phyloP scores from a whole-genome alignment of 2,329 filamentous ascomycete species.

The Hypoxylon sp. region DNA sequence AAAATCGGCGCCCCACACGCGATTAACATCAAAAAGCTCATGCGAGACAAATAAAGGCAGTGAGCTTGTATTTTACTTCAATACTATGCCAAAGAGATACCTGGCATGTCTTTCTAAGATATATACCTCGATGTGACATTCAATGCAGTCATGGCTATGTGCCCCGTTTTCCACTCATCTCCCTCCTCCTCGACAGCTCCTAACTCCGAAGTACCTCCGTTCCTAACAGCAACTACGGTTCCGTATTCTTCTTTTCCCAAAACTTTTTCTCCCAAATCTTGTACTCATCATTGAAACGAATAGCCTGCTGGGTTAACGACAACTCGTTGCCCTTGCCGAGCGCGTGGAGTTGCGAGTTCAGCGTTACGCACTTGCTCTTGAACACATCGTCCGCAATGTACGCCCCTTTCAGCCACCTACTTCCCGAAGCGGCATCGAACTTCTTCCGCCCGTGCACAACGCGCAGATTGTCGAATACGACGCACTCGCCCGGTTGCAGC shows the following conservation, averaged over 20 bases:
- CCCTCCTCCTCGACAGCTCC: too few relatives aligned
- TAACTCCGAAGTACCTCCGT: too few relatives aligned
- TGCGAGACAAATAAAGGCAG: too few relatives aligned
- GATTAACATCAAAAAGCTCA: too few relatives aligned
- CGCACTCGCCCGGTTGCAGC: slow-evolving; percentile 86
- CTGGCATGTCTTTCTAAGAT: too few relatives aligned
- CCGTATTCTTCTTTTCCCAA: not conserved
- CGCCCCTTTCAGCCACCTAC: slow-evolving; percentile 86
- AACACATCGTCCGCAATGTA: slow-evolving; percentile 74
- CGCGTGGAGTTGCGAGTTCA: slow-evolving; percentile 6
- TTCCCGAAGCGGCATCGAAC: slow-evolving; percentile 77
- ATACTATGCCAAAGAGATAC: too few relatives aligned
- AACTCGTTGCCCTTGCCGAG: not conserved
- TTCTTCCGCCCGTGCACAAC: slow-evolving; percentile 85
- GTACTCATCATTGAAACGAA: not conserved
- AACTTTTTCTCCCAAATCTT: slow-evolving; percentile 8
- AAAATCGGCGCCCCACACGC: too few relatives aligned
- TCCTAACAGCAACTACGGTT: too few relatives aligned
- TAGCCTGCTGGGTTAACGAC: not conserved
- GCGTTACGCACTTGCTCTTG: slow-evolving; percentile 31
- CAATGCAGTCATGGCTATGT: too few relatives aligned
- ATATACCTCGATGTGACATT: too few relatives aligned
- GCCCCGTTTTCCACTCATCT: too few relatives aligned
- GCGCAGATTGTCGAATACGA: slow-evolving; percentile 91
- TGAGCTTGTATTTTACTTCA: too few relatives aligned